Base-by-base conservation (phyloP, 2,329 filamentous ascomycete genomes). In the Aspergillus nomiae region DNA sequence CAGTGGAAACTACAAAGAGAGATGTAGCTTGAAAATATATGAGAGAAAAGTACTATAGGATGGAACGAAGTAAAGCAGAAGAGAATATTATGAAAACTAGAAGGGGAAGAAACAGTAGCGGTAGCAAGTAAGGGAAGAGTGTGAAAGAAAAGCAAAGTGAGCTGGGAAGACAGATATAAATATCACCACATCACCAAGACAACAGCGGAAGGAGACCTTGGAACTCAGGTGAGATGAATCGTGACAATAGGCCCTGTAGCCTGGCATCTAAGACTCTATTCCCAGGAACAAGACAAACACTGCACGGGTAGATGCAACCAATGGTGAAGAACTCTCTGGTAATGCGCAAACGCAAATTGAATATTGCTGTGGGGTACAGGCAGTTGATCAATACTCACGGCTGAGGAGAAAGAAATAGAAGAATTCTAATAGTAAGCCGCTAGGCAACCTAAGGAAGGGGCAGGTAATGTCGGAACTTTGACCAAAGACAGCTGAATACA, bases 221-320 rank as follows among this genome's bases (percentile, higher is more conserved):
- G 11, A 34, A 12, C 32, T 34, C 12, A 34, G 26, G 48, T 5
- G n/a, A 51, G 28, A 19, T n/a, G 28, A 51, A 51, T 51, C 4
- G 11, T n/a, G 19, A 32, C 19, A 41, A 19, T 36, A 28, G 3
- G 45, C 6, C 10, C 54, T 19, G 16, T 30, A 26, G 36, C 32
- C 21, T 41, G 26, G 36, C 32, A 16, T 41, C 51, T 41, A 21
- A 48, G 30, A 41, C 50, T 38, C 24, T 41, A 7, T 45, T 60
- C 55, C 38, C 26, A 36, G 58, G 34, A 45, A 41, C 34, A 41
- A 46, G 36, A 32, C 58, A 57, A 62, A 63, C 51, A 43, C 16
- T 38, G 19, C 12, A 46, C 41, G 58, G 61, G 55, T 53, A 56
- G 21, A 46, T 63, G 61, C 63, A 61, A 51, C 28, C 19, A 30